phyloP scores from a whole-genome alignment of 352 stramenopile genomes.

The Proteromonas lacertae region DNA sequence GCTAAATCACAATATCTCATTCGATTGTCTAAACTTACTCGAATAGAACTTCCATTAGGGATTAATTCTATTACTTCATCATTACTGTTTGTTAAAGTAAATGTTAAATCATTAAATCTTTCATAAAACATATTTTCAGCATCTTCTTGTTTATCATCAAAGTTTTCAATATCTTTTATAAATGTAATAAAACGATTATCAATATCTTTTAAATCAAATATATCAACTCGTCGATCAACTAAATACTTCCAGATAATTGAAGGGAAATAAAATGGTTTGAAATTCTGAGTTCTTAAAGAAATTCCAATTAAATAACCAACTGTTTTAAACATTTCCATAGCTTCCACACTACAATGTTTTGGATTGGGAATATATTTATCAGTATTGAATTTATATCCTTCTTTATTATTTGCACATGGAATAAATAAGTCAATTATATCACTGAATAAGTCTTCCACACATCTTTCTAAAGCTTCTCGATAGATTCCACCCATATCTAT shows the following conservation, averaged over 20 bases:
- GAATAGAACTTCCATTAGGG: constrained; percentile 16
- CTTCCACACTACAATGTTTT: constrained; percentile 8
- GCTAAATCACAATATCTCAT: constrained; percentile 12
- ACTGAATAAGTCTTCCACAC: constrained; percentile 21
- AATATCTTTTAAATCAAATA: constrained; percentile 24
- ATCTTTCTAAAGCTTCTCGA: constrained; percentile 17
- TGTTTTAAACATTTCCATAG: constrained; percentile 14
- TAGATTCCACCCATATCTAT: constrained; percentile 22
- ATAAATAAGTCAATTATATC: constrained; percentile 9
- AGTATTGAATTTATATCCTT: constrained; percentile 10
- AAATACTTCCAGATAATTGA: constrained; percentile 15
- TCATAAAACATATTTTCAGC: constrained; percentile 48
- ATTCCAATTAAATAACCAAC: constrained; percentile 17
- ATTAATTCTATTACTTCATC: constrained; percentile 30
- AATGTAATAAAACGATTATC: constrained; percentile 46
- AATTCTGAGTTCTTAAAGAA: constrained; percentile 12
- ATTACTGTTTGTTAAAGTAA: constrained; percentile 41
- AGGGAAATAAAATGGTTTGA: constrained; percentile 13
- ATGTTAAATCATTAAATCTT: constrained; percentile 16
- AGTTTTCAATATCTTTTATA: constrained; percentile 35
- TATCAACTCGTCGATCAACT: constrained; percentile 4
- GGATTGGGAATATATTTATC: constrained; percentile 17
- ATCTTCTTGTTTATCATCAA: constrained; percentile 26
- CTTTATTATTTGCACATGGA: constrained; percentile 13
- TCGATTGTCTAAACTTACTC: constrained; percentile 32